Base-by-base conservation (phyloP, 2,329 filamentous ascomycete genomes). In the Nothophaeocryptopus gaeumannii region DNA sequence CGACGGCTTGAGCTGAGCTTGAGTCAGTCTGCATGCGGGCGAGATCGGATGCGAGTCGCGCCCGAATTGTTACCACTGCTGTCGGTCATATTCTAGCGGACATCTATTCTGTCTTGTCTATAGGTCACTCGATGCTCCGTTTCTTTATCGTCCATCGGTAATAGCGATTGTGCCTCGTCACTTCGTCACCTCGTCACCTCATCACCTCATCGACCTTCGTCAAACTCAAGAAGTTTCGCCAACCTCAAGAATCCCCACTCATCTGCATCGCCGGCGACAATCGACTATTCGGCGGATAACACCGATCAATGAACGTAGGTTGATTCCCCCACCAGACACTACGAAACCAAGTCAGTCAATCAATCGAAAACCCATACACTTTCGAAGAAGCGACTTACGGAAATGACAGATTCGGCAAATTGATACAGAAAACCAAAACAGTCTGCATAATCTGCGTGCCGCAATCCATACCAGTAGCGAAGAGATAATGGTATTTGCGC, bases 401-500 rank as follows among this genome's bases (percentile, higher is more conserved):
- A 41, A 52, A 52, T 11, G 26, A 32, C 39, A 52, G 34, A 29
- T 47, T 47, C 9, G 50, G 50, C 15, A 52, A 30, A 26, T 16
- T 48, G 29, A 52, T 48, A n/a, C 31, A 35, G 20, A 52, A 52
- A 3, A 39, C 45, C 44, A 52, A 20, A 15, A 52, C 39, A 10
- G 50, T 52, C 30, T 47, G 43, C 48, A 47, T 51, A 5, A 51
- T 10, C 33, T 51, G 48, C 8, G 51, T 50, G n/a, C 51, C 51
- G 15, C 50, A 52, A 14, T 44, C 35, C 38, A 44, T 14, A 26
- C 51, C 51, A 16, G 51, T 39, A 11, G 37, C 43, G 2, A 51
- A 15, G n/a, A 56, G 39, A 32, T 56, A 56, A 37, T 56, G 43
- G 30, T 56, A 56, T 32, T 56, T 56, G 12, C 47, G 41, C 47